These are phyloP conservation scores for Stereum hirsutum DNA, from an alignment of 1,284 basidiomycete genomes.

Conservation along the genomic window DNA sequence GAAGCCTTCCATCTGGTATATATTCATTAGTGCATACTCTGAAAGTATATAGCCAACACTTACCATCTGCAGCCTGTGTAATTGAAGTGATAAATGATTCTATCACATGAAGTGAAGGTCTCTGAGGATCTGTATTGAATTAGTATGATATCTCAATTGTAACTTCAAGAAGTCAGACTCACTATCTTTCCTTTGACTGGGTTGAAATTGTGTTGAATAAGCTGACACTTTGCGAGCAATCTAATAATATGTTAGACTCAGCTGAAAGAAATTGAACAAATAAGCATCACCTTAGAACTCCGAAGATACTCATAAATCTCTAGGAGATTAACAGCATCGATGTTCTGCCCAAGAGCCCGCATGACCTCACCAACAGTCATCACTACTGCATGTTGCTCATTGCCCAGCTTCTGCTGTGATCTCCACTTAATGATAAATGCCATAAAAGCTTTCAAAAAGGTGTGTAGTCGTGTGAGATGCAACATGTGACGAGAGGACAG, in stretches of 20 bases:
- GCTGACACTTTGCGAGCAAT: not conserved
- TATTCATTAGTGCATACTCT: slow-evolving; percentile 2
- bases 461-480: slow-evolving; percentile 74
- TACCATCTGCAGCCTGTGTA: slow-evolving; percentile 75
- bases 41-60: slow-evolving; percentile 24
- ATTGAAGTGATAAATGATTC: slow-evolving; percentile 83
- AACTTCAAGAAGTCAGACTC: not conserved
- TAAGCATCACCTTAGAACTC: slow-evolving; percentile 65
- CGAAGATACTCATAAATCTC: slow-evolving; percentile 82
- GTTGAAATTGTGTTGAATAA: not conserved
- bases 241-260: not conserved
- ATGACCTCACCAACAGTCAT: slow-evolving; percentile 62
- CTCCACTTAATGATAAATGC: slow-evolving; percentile 49
- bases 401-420: not conserved
- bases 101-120: slow-evolving; percentile 79
- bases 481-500: slow-evolving; percentile 71
- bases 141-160: not conserved
- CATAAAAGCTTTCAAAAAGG: slow-evolving; percentile 60
- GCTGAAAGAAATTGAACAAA: not conserved
- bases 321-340: slow-evolving; percentile 70
- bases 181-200: not conserved
- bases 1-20: slow-evolving; percentile 53
- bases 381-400: slow-evolving; percentile 33
- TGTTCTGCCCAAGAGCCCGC: slow-evolving; percentile 55
- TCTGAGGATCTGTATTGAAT: slow-evolving; percentile 13